These are phyloP conservation scores for Cicer pinnatifidum DNA, from an alignment of 306 rosid species.

Conservation along the genomic window DNA sequence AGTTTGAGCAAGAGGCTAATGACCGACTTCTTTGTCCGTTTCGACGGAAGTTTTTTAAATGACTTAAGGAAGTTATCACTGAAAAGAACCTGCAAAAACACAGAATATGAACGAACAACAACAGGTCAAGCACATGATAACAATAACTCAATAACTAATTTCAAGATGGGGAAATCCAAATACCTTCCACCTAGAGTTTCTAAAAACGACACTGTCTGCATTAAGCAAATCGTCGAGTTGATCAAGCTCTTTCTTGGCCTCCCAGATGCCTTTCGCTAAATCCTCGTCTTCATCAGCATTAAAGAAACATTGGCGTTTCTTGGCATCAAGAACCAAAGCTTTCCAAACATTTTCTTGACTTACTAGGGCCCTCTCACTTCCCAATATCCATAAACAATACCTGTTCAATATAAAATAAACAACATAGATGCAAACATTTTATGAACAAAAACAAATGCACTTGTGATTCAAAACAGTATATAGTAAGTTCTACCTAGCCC, in stretches of 20 bases:
- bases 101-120: neutral
- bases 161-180: neutral
- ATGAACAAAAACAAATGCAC: neutral
- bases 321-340: conserved; percentile 62
- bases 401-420: conserved; percentile 46
- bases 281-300: conserved; percentile 67
- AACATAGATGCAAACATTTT: neutral
- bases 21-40: conserved; percentile 52
- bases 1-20: conserved; percentile 63
- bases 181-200: conserved; percentile 79
- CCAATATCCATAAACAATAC: conserved; percentile 82
- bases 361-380: conserved; percentile 59
- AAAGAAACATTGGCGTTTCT: conserved; percentile 64
- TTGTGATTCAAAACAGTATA: neutral
- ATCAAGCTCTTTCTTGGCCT: conserved; percentile 62
- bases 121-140: neutral
- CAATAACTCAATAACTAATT: neutral
- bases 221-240: conserved; percentile 75
- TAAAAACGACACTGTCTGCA: conserved; percentile 61
- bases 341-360: conserved; percentile 64
- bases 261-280: conserved; percentile 63
- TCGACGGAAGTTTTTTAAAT: conserved; percentile 54
- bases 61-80: conserved; percentile 76
- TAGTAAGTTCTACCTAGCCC: conserved; percentile 66
- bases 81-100: conserved; percentile 57